These are phyloP conservation scores for Chrysopogon serrulatus DNA, from an alignment of 176 grass and related monocot species.

Conservation along the genomic window DNA sequence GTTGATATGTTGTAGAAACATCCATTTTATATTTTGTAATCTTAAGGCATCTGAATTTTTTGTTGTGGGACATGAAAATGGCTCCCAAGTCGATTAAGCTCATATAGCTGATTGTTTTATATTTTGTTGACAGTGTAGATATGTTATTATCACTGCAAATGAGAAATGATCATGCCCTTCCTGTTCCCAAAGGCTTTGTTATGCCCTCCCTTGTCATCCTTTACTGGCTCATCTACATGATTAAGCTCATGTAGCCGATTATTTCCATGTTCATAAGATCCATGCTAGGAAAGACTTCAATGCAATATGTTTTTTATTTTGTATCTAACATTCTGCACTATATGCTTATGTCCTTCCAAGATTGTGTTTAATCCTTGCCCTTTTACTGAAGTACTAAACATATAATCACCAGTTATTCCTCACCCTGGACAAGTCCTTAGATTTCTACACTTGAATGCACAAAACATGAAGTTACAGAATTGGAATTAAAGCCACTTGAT, in stretches of 20 bases:
- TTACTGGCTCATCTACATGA: neutral
- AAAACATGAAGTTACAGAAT: neutral
- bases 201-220: neutral
- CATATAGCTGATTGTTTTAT: too few species aligned
- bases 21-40: neutral
- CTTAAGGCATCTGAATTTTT: neutral
- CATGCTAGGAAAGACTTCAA: neutral
- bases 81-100: too few species aligned
- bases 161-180: neutral
- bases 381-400: neutral
- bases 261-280: neutral
- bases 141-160: too few species aligned
- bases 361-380: neutral
- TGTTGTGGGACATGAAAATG: neutral
- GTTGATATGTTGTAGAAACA: conserved; percentile 1
- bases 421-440: neutral
- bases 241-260: neutral
- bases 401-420: neutral
- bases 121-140: too few species aligned
- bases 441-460: neutral
- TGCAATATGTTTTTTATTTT: neutral
- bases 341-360: neutral
- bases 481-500: neutral
- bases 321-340: neutral
- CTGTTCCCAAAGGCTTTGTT: neutral